These are phyloP conservation scores for Veloboletus limbatus DNA, from an alignment of 1,284 basidiomycete genomes.

Conservation along the genomic window DNA sequence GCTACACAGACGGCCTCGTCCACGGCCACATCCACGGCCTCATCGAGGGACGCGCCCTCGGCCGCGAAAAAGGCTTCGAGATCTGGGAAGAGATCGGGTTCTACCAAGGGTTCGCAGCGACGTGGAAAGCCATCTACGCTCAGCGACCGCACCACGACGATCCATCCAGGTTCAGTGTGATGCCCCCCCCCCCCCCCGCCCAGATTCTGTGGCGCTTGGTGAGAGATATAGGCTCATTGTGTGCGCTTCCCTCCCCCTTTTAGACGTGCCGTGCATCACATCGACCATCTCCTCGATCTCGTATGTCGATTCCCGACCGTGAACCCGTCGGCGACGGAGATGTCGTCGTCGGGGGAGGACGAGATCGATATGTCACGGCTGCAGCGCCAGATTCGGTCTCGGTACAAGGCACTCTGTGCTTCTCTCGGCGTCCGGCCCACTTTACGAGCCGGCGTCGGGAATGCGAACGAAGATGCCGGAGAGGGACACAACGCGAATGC, in stretches of 20 bases:
- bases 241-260: neutral
- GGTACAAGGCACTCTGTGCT: conserved; percentile 85
- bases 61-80: conserved; percentile 89
- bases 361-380: conserved; percentile 75
- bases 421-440: conserved; percentile 75
- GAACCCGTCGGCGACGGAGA: conserved; percentile 57
- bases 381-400: conserved; percentile 81
- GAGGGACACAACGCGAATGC: neutral
- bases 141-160: conserved; percentile 40
- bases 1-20: conserved; percentile 73
- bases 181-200: no score
- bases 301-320: conserved; percentile 73
- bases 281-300: conserved; percentile 65
- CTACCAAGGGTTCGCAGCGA: conserved; percentile 79
- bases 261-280: conserved; percentile 66
- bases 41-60: conserved; percentile 90
- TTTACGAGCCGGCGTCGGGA: conserved; percentile 39
- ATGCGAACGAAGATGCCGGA: conserved; percentile 13
- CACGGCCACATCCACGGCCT: conserved; percentile 89
- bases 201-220: no score
- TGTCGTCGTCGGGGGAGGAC: conserved; percentile 31
- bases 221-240: no score
- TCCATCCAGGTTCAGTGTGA: conserved; percentile 38
- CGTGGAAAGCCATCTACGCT: conserved; percentile 59
- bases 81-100: conserved; percentile 97